Percentiles rank a stretch among this genome's conserved stretches.
Conservation (phyloP, 371 early-diverging fungal genomes). For the Mortierella sp. region DNA sequence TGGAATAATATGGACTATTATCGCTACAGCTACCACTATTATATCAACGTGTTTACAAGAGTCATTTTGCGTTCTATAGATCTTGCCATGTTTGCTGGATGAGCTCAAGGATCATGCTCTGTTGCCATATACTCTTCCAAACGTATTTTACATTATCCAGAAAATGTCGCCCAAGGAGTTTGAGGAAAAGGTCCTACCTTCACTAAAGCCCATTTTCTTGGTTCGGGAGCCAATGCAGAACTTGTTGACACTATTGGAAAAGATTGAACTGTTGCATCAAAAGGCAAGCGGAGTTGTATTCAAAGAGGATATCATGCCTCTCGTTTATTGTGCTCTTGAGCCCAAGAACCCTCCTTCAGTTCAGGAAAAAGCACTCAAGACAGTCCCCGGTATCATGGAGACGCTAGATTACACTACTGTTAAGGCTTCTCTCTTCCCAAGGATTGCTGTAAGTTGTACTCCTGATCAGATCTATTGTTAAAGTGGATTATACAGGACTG, state of each 20-base stretch:
- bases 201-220: conserved; percentile 73
- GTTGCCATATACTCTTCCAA: conserved; percentile 81
- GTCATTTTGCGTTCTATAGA: conserved; percentile 54
- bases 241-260: conserved; percentile 74
- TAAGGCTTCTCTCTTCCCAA: conserved; percentile 79
- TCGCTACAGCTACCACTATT: background rate
- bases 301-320: conserved; percentile 80
- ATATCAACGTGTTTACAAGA: background rate
- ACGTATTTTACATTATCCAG: conserved; percentile 76
- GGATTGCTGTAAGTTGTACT: conserved; percentile 66
- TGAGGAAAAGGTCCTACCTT: conserved; percentile 69
- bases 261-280: conserved; percentile 70
- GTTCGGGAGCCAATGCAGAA: conserved; percentile 75
- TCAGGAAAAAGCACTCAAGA: conserved; percentile 83
- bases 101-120: conserved; percentile 81
- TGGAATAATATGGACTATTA: background rate
- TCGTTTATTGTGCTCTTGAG: conserved; percentile 79
- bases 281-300: conserved; percentile 73
- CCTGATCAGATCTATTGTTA: background rate
- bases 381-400: conserved; percentile 72
- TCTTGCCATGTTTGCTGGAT: conserved; percentile 79
- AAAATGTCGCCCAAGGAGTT: conserved; percentile 75
- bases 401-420: conserved; percentile 79
- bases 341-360: conserved; percentile 69
- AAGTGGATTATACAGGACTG: background rate